phyloP scores from a whole-genome alignment of 805 yeast species.

The Grigorovia humatica region DNA sequence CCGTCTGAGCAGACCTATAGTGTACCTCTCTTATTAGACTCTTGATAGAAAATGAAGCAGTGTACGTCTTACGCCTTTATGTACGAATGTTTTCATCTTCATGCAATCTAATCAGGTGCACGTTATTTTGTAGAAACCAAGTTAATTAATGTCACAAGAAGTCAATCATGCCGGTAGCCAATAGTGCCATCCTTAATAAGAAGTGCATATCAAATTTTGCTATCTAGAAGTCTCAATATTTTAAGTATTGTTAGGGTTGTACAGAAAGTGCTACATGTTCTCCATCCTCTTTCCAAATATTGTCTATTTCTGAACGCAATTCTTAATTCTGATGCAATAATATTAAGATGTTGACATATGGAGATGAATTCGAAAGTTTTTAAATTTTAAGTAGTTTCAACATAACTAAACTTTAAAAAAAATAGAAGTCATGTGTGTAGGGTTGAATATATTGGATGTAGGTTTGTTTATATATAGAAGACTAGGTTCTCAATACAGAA shows the following conservation, averaged over 20 bases:
- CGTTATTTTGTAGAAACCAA: constrained; percentile 36
- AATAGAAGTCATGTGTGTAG: too few relatives aligned
- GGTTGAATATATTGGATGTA: too few relatives aligned
- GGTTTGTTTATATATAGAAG: too few relatives aligned
- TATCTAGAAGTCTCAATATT: constrained; percentile 30
- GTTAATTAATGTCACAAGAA: constrained; percentile 41
- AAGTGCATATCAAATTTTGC: constrained; percentile 31
- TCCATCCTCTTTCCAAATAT: constrained; percentile 37
- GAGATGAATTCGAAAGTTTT: too few relatives aligned
- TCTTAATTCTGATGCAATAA: too few relatives aligned
- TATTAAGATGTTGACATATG: too few relatives aligned
- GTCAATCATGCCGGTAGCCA: constrained; percentile 40
- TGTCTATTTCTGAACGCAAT: constrained; percentile 24
- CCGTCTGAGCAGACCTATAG: constrained; percentile 45
- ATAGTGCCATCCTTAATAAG: constrained; percentile 23
- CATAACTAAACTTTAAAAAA: too few relatives aligned
- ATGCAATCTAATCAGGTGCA: constrained; percentile 43
- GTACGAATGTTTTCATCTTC: constrained; percentile 33
- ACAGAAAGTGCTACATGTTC: constrained; percentile 37
- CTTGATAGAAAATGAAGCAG: constrained; percentile 37
- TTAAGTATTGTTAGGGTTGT: constrained; percentile 9
- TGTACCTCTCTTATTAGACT: constrained; percentile 35
- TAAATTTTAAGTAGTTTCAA: too few relatives aligned
- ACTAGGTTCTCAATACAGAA: too few relatives aligned
- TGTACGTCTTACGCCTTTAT: constrained; percentile 39